A percentile compares a stretch with the other conserved stretches of the same genome.
Evolutionary conservation across 2,329 filamentous ascomycete species (phyloP).

Genomic region (Rutstroemia sp.): DNA sequence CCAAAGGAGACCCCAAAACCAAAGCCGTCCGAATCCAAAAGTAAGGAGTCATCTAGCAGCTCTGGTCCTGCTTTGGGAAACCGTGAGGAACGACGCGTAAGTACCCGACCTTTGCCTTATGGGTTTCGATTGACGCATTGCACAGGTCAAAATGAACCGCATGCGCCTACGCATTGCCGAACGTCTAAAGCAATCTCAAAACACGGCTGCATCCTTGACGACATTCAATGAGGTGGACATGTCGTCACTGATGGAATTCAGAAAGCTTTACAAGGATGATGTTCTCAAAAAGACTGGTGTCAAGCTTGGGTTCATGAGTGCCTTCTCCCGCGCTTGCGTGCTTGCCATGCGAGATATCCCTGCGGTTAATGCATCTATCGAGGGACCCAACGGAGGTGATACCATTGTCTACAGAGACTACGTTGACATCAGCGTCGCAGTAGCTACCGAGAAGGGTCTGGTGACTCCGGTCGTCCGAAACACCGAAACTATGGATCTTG

Average conservation of each 20-base stretch:
- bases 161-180: slow-evolving; percentile 97
- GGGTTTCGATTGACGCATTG: slow-evolving; percentile 11
- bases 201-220: slow-evolving; percentile 92
- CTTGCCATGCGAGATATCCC: slow-evolving; percentile 94
- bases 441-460: slow-evolving; percentile 94
- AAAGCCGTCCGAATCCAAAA: slow-evolving; percentile 32
- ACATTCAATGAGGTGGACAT: slow-evolving; percentile 99
- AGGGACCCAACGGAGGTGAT: slow-evolving; percentile 89
- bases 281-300: slow-evolving; percentile 92
- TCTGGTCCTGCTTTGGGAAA: slow-evolving; percentile 47
- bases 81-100: slow-evolving; percentile 81
- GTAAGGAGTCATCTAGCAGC: slow-evolving; percentile 26
- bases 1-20: slow-evolving; percentile 34
- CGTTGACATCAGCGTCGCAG: slow-evolving; percentile 94
- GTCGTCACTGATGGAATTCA: slow-evolving; percentile 95
- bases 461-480: slow-evolving; percentile 97
- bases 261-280: slow-evolving; percentile 95
- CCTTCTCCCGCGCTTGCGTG: slow-evolving; percentile 83
- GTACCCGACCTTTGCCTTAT: slow-evolving; percentile 29
- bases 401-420: slow-evolving; percentile 98
- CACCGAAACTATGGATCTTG: slow-evolving; percentile 77
- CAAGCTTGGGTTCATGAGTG: slow-evolving; percentile 99
- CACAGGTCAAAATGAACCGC: slow-evolving; percentile 97
- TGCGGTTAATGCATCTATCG: slow-evolving; percentile 91
- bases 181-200: slow-evolving; percentile 97